Evolutionary conservation across 345 rosid genomes (phyloP), one percentile per base, ranked within the genome.

Genomic region (Sonneratia alba): DNA sequence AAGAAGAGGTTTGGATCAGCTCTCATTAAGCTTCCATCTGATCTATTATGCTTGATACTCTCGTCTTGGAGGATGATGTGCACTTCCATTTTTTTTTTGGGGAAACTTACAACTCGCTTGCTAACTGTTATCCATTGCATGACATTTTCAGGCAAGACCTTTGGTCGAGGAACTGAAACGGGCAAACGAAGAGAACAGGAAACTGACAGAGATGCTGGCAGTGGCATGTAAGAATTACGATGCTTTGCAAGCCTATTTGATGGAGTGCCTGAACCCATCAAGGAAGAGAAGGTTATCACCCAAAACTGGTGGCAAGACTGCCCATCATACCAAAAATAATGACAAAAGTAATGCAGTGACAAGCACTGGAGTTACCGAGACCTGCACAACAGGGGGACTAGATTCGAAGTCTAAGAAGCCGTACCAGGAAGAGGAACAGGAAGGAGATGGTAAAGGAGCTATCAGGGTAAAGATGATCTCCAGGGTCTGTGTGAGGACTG

Each of bases 161-260:
- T 82, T 95, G 72, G 79, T 80, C 71, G 96, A 89, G 77, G 96
- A 91, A 78, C 38, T 95, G 85, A 82, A 86, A 65, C 85, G 97
- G 47, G 83, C 87, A 55, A 84, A 81, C 49, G 88, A 81, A 34
- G 99, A 95, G 73, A 95, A 95, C 84, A 90, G 84, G 96, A 92
- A 84, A 79, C 85, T 95, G 2, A 80, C 89, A 2, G 89, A 90
- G 71, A 94, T 82, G 96, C 51, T 95, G 74, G 84, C 84, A 22
- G 71, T 75, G 71, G 87, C 89, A 86, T 87, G 87, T 63, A 93
- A 95, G 71, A 92, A 80, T 36, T 95, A 92, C 86, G 86, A 77
- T 70, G 84, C 87, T 62, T 79, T 95, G 75, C 81, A 75, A 76
- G 83, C 62, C 40, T 92, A 88, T 57, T 70, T 89, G 70, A 71